These are phyloP conservation scores for Trichoderma koningiopsis DNA, from an alignment of 2,329 filamentous ascomycete genomes.

Conservation along the genomic window DNA sequence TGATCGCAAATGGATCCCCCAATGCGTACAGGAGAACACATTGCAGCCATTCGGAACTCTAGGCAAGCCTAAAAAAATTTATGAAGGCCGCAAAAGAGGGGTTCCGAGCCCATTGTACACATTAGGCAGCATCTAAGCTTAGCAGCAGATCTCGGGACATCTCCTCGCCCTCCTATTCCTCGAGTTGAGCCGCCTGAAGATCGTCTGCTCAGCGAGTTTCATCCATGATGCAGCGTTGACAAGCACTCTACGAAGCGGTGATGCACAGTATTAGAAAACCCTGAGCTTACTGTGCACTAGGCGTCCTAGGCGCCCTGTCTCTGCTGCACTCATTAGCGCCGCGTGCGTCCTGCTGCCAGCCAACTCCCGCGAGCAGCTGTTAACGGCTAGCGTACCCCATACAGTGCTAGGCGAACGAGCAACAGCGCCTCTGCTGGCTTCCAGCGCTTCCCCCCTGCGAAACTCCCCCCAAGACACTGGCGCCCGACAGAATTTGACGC, in stretches of 20 bases:
- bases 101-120: background rate
- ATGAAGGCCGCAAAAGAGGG: background rate
- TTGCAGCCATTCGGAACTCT: background rate
- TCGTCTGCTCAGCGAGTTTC: background rate
- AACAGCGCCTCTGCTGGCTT: constrained; percentile 19
- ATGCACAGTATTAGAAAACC: constrained; percentile 5
- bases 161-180: background rate
- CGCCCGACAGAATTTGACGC: constrained; percentile 41
- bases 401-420: constrained; percentile 17
- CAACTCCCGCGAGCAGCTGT: constrained; percentile 15
- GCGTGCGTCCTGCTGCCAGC: background rate
- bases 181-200: background rate
- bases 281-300: background rate
- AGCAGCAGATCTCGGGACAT: background rate
- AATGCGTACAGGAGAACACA: constrained; percentile 3
- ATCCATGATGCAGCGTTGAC: constrained; percentile 13
- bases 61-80: background rate
- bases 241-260: constrained; percentile 5
- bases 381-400: constrained; percentile 21
- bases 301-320: background rate
- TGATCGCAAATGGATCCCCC: constrained; percentile 14
- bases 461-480: constrained; percentile 28
- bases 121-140: background rate
- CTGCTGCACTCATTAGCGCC: constrained; percentile 15
- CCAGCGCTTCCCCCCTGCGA: constrained; percentile 23